A percentile compares a stretch with the other conserved stretches of the same genome.
Conservation (phyloP, 2,329 filamentous ascomycete species). For the Cladophialophora yegresii region DNA sequence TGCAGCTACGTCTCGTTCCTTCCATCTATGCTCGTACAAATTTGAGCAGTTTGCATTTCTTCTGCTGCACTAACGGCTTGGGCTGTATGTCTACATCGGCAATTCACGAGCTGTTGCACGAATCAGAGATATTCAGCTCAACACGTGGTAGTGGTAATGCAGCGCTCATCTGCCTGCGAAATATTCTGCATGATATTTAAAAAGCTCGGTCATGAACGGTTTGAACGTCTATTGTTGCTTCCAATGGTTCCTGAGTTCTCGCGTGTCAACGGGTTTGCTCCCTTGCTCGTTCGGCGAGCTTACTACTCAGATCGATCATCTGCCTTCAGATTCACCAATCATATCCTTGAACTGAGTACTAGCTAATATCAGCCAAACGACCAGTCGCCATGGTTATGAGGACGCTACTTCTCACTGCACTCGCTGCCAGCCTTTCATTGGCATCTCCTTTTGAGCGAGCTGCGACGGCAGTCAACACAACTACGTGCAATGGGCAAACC, state of each 20-base stretch:
- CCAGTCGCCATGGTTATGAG: conserved; percentile 26
- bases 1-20: background rate
- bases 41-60: background rate
- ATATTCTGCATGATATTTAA: conserved; percentile 9
- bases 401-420: conserved; percentile 18
- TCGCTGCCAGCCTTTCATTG: conserved; percentile 22
- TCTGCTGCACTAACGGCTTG: background rate
- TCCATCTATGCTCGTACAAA: background rate
- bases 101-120: conserved; percentile 4
- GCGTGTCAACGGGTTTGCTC: conserved; percentile 1
- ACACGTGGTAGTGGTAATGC: conserved; percentile 17
- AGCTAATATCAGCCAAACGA: background rate
- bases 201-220: conserved; percentile 14
- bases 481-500: conserved; percentile 61
- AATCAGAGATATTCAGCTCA: conserved; percentile 14
- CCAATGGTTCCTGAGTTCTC: conserved; percentile 12
- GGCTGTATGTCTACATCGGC: background rate
- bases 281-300: conserved; percentile 23
- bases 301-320: background rate
- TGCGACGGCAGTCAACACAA: conserved; percentile 46
- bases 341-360: background rate
- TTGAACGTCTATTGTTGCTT: conserved; percentile 3
- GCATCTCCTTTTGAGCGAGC: conserved; percentile 20
- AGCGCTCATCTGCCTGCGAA: background rate
- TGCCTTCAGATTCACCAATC: conserved; percentile 4